Evolutionary conservation across 129 eudicot species (phyloP), one percentile per base, ranked within the genome.

Genomic region (Lactuca sativa): DNA sequence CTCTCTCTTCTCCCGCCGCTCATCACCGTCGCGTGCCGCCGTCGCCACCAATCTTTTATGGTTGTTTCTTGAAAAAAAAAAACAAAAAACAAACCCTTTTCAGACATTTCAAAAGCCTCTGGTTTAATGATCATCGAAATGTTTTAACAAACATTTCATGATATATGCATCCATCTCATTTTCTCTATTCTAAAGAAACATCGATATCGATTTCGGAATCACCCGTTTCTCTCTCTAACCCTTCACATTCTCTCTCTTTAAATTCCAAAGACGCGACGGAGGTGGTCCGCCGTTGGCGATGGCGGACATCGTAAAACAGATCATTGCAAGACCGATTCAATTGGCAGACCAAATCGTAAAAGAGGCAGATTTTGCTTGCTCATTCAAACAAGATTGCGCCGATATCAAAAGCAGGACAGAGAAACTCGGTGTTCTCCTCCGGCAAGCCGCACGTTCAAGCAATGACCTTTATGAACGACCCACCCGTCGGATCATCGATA

Each of bases 241-340:
- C 54, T 61, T 71, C 48, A 9, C 10, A 36, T 69, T 82, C 48
- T 67, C 63, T 62, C 77, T 64, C 30, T 63, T 64, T 21, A 57
- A 3, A 47, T 73, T 41, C 67, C 75, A 43, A 53, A 14, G 62
- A 57, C 49, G 25, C 66, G 68, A 65, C 73, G 66, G 47, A 38
- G 69, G 76, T 59, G 76, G 83, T 82, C 81, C 78, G 87, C 83
- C 74, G 66, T 47, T 38, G 66, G 40, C 62, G n/a, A 83, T 84
- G 93, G 89, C 85, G 82, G 93, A 87, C 76, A 70, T 79, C 65
- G 83, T 87, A 59, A 87, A 87, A 68, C 89, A 87, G 78, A 84
- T 87, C 63, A 18, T 87, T n/a, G 82, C 86, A 7, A 57, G 80
- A 76, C 89, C 93, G n/a, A 82, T 87, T 40, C 89, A 87, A 77